These are phyloP conservation scores for Trichomonascaceae sp. DNA, from an alignment of 1,139 yeast species.

Conservation along the genomic window DNA sequence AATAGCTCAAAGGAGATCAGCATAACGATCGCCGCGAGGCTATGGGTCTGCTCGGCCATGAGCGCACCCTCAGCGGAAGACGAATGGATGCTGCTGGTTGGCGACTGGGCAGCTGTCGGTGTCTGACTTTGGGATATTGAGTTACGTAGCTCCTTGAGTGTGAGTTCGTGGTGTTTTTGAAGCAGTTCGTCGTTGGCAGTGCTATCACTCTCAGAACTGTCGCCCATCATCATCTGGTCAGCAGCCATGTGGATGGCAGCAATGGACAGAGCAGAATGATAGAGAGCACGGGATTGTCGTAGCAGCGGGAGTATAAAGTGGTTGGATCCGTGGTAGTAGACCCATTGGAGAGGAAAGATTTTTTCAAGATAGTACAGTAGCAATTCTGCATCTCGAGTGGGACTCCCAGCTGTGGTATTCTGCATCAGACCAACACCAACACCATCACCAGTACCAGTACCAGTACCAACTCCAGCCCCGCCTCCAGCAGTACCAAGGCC, in stretches of 20 bases:
- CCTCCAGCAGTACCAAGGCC: too few relatives aligned
- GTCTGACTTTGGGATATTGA: conserved; percentile 6
- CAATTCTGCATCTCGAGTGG: conserved; percentile 6
- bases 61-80: too few relatives aligned
- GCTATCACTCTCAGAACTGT: too few relatives aligned
- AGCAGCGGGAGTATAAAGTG: conserved; percentile 7
- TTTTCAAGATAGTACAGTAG: conserved; percentile 7
- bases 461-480: too few relatives aligned
- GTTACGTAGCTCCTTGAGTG: conserved; percentile 7
- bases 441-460: background rate
- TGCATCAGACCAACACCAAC: too few relatives aligned
- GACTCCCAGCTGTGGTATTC: conserved; percentile 1
- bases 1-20: conserved; percentile 9
- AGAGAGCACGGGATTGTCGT: conserved; percentile 7
- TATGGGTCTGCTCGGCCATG: conserved; percentile 3
- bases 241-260: conserved; percentile 7
- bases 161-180: conserved; percentile 6
- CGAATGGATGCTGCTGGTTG: too few relatives aligned
- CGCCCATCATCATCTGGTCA: too few relatives aligned
- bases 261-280: conserved; percentile 7
- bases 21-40: conserved; percentile 8
- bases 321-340: conserved; percentile 7
- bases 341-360: conserved; percentile 10
- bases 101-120: too few relatives aligned
- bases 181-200: conserved; percentile 3